phyloP scores from a whole-genome alignment of 106 monocot genomes.

The Chionographis japonica region DNA sequence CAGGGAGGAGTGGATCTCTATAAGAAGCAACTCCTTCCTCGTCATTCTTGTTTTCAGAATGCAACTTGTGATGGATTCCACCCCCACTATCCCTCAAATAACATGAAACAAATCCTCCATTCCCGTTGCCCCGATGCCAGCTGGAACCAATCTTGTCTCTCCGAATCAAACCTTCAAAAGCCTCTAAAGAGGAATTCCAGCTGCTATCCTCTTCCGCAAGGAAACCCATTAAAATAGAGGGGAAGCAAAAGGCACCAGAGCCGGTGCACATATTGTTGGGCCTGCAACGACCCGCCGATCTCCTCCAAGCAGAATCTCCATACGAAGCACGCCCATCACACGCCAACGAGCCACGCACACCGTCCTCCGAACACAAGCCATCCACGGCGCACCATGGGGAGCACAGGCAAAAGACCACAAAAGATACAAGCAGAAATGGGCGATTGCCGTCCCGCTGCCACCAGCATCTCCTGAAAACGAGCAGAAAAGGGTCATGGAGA shows the following conservation, averaged over 20 bases:
- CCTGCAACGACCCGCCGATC: slow-evolving; percentile 11
- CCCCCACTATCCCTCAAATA: slow-evolving; percentile 16
- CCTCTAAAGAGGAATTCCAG: neutral
- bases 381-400: slow-evolving; percentile 2
- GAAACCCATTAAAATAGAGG: slow-evolving; percentile 9
- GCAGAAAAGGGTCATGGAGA: neutral
- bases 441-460: neutral
- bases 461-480: slow-evolving; percentile 1
- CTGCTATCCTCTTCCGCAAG: slow-evolving; percentile 4
- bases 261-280: slow-evolving; percentile 12
- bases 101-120: slow-evolving; percentile 37
- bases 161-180: neutral
- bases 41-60: neutral
- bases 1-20: slow-evolving; percentile 23
- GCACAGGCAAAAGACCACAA: slow-evolving; percentile 6
- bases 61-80: slow-evolving; percentile 1
- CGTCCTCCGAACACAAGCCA: neutral
- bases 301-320: neutral
- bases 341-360: neutral
- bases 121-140: neutral
- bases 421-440: neutral
- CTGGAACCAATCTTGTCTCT: neutral
- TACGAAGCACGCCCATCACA: slow-evolving; percentile 7
- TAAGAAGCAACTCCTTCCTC: slow-evolving; percentile 20
- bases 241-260: slow-evolving; percentile 40